Evolutionary conservation across 225 moss, liverwort and hornwort genomes (phyloP).

Genomic region (Antitrichia curtipendula): DNA sequence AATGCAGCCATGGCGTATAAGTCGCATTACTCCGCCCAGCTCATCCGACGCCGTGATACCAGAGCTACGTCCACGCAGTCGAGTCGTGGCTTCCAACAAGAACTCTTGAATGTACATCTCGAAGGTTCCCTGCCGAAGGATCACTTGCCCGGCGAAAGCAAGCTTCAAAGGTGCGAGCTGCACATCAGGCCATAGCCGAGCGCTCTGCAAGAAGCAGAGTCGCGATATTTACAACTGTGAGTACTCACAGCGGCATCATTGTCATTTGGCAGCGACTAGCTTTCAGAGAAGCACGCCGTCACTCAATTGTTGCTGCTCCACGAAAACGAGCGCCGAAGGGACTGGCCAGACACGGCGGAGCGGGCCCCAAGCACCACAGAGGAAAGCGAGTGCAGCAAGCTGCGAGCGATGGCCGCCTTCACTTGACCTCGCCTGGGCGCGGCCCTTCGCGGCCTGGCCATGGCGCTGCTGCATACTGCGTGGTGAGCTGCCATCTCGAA

Average conservation of each 20-base stretch:
- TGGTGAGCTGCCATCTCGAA: background rate
- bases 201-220: background rate
- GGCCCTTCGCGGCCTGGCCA: background rate
- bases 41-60: background rate
- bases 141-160: background rate
- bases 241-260: background rate
- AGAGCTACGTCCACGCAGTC: background rate
- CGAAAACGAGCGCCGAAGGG: constrained; percentile 2
- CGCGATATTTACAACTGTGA: background rate
- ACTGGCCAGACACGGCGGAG: background rate
- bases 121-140: background rate
- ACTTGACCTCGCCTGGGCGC: constrained; percentile 18
- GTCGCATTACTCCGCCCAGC: background rate
- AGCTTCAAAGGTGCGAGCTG: background rate
- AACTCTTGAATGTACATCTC: background rate
- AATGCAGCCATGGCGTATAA: background rate
- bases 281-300: background rate
- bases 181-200: background rate
- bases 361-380: constrained; percentile 14
- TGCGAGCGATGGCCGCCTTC: constrained; percentile 28
- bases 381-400: background rate
- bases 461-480: background rate
- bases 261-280: constrained; percentile 1
- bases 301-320: constrained; percentile 14
- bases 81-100: background rate